phyloP scores from a whole-genome alignment of 2,329 filamentous ascomycete species.

The Fusarium sterilihyphosum region DNA sequence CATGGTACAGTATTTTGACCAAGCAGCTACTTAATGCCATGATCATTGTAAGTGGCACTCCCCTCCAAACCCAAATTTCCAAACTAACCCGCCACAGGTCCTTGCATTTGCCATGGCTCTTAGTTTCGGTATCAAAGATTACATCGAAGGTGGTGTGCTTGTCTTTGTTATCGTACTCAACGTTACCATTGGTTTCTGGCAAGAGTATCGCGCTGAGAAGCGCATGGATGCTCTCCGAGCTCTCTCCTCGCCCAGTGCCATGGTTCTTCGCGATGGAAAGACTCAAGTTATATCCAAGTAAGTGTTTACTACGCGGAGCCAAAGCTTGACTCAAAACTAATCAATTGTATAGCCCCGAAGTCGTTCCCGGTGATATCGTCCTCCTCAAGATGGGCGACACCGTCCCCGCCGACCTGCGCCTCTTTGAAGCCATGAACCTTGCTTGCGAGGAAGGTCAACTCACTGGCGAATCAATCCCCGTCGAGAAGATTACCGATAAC shows the following conservation, averaged over 20 bases:
- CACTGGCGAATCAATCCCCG: slow-evolving; percentile 79
- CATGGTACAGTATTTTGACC: slow-evolving; percentile 76
- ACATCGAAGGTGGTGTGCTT: slow-evolving; percentile 74
- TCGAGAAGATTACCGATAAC: slow-evolving; percentile 70
- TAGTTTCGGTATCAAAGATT: slow-evolving; percentile 73
- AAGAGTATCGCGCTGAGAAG: slow-evolving; percentile 72
- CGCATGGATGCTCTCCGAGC: slow-evolving; percentile 72
- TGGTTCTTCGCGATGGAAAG: slow-evolving; percentile 68
- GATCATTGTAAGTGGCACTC: slow-evolving; percentile 67
- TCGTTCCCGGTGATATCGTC: slow-evolving; percentile 78
- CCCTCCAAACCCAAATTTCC: neutral
- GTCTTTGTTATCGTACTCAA: slow-evolving; percentile 75
- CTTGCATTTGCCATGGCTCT: slow-evolving; percentile 81
- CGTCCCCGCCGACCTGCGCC: slow-evolving; percentile 76
- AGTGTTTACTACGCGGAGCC: slow-evolving; percentile 38
- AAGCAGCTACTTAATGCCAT: slow-evolving; percentile 82
- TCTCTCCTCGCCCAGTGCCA: slow-evolving; percentile 71
- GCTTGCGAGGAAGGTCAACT: slow-evolving; percentile 82
- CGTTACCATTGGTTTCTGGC: slow-evolving; percentile 73
- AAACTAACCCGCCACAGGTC: slow-evolving; percentile 60
- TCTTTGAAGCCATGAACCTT: slow-evolving; percentile 80
- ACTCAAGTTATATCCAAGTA: slow-evolving; percentile 67
- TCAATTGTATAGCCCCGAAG: slow-evolving; percentile 58
- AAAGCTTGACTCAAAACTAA: slow-evolving; percentile 12
- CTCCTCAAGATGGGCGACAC: slow-evolving; percentile 77